phyloP scores from a whole-genome alignment of 2,329 filamentous ascomycete species.

The Sclerotinia sclerotiorum region DNA sequence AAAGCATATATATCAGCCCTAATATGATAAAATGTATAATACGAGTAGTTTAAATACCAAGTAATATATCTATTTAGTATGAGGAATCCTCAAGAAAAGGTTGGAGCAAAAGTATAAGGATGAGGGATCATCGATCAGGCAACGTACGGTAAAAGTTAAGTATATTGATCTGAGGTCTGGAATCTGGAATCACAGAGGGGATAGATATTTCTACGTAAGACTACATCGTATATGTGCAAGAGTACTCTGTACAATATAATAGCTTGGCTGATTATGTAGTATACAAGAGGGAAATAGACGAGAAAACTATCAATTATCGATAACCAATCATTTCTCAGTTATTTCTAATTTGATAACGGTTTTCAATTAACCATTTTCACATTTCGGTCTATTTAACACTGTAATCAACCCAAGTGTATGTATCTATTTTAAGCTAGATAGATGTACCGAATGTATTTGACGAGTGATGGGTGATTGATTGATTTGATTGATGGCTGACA shows the following conservation, averaged over 20 bases:
- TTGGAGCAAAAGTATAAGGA: not conserved
- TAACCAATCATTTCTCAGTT: not conserved
- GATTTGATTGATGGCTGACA: not conserved
- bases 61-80: too few relatives aligned
- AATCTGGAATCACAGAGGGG: not conserved
- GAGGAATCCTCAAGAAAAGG: not conserved
- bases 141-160: not conserved
- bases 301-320: not conserved
- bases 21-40: constrained; percentile 27
- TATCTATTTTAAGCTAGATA: constrained; percentile 7
- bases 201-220: not conserved
- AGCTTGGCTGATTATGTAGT: not conserved
- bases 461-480: not conserved
- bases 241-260: not conserved
- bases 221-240: not conserved
- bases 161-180: constrained; percentile 8
- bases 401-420: not conserved
- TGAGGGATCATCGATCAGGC: not conserved
- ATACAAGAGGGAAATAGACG: not conserved
- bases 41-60: constrained; percentile 16
- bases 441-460: not conserved
- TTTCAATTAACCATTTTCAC: constrained; percentile 7
- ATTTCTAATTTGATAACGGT: not conserved
- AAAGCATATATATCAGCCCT: constrained; percentile 40
- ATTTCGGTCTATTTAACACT: not conserved